Base-by-base conservation (phyloP, 306 rosid species). In the Trichosanthes cucumerina region DNA sequence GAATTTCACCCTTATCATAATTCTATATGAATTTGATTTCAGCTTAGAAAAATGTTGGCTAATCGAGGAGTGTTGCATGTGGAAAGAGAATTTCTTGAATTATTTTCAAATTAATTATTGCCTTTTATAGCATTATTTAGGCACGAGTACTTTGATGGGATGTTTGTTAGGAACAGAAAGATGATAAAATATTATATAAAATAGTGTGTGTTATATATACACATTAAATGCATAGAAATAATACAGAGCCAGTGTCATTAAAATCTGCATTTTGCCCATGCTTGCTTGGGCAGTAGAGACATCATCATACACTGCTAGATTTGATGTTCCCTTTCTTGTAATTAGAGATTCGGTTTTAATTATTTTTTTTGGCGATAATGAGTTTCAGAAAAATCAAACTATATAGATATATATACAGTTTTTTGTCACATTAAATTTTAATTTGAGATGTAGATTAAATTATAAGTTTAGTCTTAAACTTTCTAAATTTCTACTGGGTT, bases 301-400 rank as follows among this genome's bases (percentile, higher is more conserved):
- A 74, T 74, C 28, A 31, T 74, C 78, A 74, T 18, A 74, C 28
- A 1, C 63, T 74, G 31, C 62, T 74, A 19, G 46, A 74, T 74
- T 74, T 74, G 46, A 21, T 74, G 78, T 49, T 74, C 41, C 78
- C 57, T 86, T 85, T 86, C 8, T 84, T 85, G 85, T 87, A 88
- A 63, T 74, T 74, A 80, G 81, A 64, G 84, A 71, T 86, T 84
- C 66, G 81, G 87, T 86, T 39, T 47, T 28, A 47, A 46, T 46
- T 72, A 46, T 47, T 46, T 16, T 15, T 46, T 16, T 15, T 46
- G 14, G 26, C 47, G 72, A 33, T 64, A 65, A 65, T 16, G 15
- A 65, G 12, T 38, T 65, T 15, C 19, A 69, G 26, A 69, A 69
- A 10, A 9, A 68, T 4, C 28, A 39, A 11, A 10, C 12, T 19